Base-by-base conservation (phyloP, 371 early-diverging fungal genomes). In the Rhizopus delemar region DNA sequence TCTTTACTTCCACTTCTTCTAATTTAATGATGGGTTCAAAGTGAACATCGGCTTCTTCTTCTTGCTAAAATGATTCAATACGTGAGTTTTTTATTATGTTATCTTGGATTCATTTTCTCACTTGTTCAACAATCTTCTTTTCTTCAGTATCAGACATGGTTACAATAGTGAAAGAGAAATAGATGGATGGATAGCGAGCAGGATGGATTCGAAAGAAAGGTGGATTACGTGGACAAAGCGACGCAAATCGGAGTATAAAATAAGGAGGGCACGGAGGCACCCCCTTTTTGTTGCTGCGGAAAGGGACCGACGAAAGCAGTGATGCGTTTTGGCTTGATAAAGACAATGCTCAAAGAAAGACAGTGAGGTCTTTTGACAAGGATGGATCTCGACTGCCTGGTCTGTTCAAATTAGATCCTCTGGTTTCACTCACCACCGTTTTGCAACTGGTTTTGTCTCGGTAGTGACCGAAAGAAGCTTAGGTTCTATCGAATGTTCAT, bases 1-100 rank as follows among this genome's bases (percentile, higher is more conserved):
- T 95, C 87, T 96, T 96, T 66, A 93, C 89, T 65, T 92, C 89
- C 38, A 95, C 93, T 56, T 94, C 85, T 60, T 92, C 90, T 43
- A 97, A 86, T 78, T 95, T 94, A 81, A 97, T 76, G 60, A 98
- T 82, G 31, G 98, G 97, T 70, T 96, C 96, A 77, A 98, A 97
- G 77, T 97, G 94, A 56, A 96, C 91, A 58, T 97, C 96, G 59
- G 90, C 91, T 55, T 88, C 84, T n/a, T 84, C 93, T 63, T 86
- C 92, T 58, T 87, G 90, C 75, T 74, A 46, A 50, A 43, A 28
- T 54, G 49, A 41, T 2, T 33, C 12, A 45, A 34, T 41, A 50
- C 5, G 5, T 46, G 48, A 28, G 5, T 48, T 48, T 32, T 15
- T 48, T 16, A 39, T 36, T 53, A 5, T n/a, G 39, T 69, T 22